phyloP scores from a whole-genome alignment of 768 basidiomycete species.

The Suillus subluteus region DNA sequence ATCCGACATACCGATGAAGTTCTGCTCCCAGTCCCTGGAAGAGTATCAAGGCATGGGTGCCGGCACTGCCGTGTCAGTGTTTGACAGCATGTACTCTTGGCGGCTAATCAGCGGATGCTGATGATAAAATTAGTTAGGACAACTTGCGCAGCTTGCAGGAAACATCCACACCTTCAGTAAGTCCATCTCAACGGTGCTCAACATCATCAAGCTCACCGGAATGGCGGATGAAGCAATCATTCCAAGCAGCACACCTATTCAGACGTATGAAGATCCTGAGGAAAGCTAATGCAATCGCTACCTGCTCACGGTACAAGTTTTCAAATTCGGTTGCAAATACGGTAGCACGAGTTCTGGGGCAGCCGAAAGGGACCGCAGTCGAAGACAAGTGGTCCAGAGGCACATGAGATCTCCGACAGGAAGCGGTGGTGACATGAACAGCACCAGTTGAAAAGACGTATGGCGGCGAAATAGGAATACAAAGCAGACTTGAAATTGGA shows the following conservation, averaged over 20 bases:
- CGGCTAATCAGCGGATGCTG: neutral
- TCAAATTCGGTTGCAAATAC: no score
- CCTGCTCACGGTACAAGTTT: no score
- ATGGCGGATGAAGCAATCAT: neutral
- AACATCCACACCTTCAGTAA: neutral
- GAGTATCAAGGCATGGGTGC: neutral
- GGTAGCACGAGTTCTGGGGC: no score
- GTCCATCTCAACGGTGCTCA: neutral
- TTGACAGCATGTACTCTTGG: neutral
- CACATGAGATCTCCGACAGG: no score
- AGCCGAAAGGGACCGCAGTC: no score
- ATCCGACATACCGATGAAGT: neutral
- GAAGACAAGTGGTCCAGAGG: no score
- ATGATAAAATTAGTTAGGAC: neutral
- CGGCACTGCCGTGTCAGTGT: no score
- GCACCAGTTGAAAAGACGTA: no score
- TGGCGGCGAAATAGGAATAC: no score
- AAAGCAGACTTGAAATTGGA: no score
- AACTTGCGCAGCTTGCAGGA: neutral
- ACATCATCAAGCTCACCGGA: neutral
- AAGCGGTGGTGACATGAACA: no score
- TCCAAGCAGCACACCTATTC: neutral
- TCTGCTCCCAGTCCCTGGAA: neutral
- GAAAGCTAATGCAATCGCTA: neutral
- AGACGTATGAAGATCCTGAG: neutral